Conservation (phyloP, 164 flowering plant species). For the Sextonia rubra region DNA sequence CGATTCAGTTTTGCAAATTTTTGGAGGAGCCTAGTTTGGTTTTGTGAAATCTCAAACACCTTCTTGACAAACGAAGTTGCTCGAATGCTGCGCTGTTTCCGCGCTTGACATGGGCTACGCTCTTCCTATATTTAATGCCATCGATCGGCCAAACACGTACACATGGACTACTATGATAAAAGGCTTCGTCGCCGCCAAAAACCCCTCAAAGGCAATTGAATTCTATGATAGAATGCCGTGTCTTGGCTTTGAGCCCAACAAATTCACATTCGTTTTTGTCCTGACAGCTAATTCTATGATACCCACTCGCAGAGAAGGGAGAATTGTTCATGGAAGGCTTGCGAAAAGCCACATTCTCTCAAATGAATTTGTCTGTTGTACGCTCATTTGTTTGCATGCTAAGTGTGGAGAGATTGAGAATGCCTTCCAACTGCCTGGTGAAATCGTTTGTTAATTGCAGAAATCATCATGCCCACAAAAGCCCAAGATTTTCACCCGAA, state of each 20-base stretch:
- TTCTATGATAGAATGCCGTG: conserved; percentile 12
- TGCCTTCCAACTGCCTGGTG: conserved; percentile 12
- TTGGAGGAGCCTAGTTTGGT: too few relatives aligned
- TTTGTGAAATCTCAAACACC: conserved; percentile 10
- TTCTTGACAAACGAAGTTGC: conserved; percentile 19
- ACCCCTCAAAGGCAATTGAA: conserved; percentile 10
- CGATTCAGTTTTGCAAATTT: too few relatives aligned
- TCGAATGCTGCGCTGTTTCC: conserved; percentile 12
- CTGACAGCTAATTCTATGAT: conserved; percentile 19
- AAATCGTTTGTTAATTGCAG: too few relatives aligned
- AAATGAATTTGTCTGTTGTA: conserved; percentile 11
- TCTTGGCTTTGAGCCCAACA: conserved; percentile 12
- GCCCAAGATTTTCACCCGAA: too few relatives aligned
- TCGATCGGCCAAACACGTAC: conserved; percentile 11
- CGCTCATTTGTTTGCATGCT: conserved; percentile 18
- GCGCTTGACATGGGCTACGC: conserved; percentile 15
- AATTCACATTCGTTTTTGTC: conserved; percentile 19
- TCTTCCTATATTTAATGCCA: conserved; percentile 7
- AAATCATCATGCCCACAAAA: too few relatives aligned
- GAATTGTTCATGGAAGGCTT: conserved; percentile 17
- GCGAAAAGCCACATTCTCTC: conserved; percentile 6
- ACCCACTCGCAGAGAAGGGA: conserved; percentile 13
- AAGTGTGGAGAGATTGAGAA: conserved; percentile 15
- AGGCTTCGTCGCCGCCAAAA: conserved; percentile 12
- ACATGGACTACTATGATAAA: conserved; percentile 24